phyloP scores from a whole-genome alignment of 1,284 basidiomycete genomes.

The Malassezia dermatis region DNA sequence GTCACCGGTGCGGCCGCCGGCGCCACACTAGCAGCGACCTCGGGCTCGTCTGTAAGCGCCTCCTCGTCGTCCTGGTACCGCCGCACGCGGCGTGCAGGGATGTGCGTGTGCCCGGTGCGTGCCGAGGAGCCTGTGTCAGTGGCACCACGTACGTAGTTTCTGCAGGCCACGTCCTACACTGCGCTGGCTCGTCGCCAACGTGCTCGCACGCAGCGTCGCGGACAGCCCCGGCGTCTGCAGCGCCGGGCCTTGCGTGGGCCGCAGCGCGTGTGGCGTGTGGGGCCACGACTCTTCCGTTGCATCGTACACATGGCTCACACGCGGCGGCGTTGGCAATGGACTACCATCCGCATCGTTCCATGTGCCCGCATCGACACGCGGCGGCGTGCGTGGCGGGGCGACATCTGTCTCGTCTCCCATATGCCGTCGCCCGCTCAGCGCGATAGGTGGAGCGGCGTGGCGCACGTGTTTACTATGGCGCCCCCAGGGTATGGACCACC shows the following conservation, averaged over 20 bases:
- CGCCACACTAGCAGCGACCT: background rate
- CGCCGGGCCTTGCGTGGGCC: background rate
- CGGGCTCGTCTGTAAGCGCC: conserved; percentile 18
- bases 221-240: conserved; percentile 4
- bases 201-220: conserved; percentile 1
- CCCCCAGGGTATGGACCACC: background rate
- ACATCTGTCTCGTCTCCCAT: conserved; percentile 1
- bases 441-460: background rate
- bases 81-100: conserved; percentile 29
- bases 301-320: conserved; percentile 14
- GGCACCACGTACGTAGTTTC: conserved; percentile 12
- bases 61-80: conserved; percentile 37
- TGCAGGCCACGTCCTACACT: conserved; percentile 14
- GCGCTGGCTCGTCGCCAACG: conserved; percentile 5
- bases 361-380: background rate
- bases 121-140: conserved; percentile 1
- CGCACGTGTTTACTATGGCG: background rate
- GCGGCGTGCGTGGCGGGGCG: background rate
- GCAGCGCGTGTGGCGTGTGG: background rate
- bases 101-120: conserved; percentile 23
- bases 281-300: background rate
- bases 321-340: conserved; percentile 17
- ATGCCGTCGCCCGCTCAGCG: background rate
- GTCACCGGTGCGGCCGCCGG: background rate
- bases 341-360: conserved; percentile 11